A percentile compares a stretch with the other conserved stretches of the same genome.
phyloP scores from a whole-genome alignment of 2,329 filamentous ascomycete species.

The Colletotrichum sp. region DNA sequence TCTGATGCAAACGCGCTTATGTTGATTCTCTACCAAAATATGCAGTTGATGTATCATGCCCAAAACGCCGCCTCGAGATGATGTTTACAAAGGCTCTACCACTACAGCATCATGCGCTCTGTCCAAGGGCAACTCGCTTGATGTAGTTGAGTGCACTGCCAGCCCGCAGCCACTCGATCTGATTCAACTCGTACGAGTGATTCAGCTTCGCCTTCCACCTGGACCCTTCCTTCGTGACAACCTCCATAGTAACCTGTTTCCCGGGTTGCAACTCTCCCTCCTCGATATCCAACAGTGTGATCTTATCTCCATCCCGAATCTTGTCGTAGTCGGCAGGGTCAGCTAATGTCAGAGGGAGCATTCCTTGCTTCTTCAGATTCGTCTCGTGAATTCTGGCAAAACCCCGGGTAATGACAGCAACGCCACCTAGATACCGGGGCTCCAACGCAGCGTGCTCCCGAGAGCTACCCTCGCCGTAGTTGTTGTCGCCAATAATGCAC shows the following conservation, averaged over 20 bases:
- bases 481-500: conserved; percentile 38
- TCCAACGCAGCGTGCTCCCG: conserved; percentile 89
- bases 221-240: conserved; percentile 27
- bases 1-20: neutral
- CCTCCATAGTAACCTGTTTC: conserved; percentile 32
- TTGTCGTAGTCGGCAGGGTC: conserved; percentile 79
- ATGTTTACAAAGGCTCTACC: neutral
- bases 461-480: conserved; percentile 86
- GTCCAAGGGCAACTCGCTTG: conserved; percentile 11
- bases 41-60: neutral
- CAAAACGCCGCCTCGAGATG: neutral
- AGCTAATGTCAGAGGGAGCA: conserved; percentile 65
- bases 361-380: conserved; percentile 85
- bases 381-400: conserved; percentile 94
- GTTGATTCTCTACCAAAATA: neutral
- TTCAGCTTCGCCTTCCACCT: conserved; percentile 33
- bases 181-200: conserved; percentile 35
- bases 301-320: conserved; percentile 45
- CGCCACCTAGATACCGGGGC: conserved; percentile 81
- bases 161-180: conserved; percentile 35
- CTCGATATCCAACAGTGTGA: conserved; percentile 13
- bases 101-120: neutral
- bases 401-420: conserved; percentile 80
- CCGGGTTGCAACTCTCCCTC: conserved; percentile 28
- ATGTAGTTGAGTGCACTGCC: conserved; percentile 40